These are phyloP conservation scores for Amanita brunnescens DNA, from an alignment of 768 basidiomycete species.

Conservation along the genomic window DNA sequence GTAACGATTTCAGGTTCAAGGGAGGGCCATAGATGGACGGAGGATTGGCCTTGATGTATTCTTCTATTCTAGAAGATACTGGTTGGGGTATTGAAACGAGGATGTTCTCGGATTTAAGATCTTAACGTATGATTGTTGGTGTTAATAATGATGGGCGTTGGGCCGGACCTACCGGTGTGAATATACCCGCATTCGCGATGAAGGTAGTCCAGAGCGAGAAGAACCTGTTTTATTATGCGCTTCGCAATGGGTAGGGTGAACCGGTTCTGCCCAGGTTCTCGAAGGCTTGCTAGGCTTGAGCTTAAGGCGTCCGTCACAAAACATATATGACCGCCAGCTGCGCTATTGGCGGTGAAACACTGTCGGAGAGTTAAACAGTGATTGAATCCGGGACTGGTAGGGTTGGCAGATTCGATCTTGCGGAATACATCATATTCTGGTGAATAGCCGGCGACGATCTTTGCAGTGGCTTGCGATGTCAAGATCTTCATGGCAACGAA, in stretches of 20 bases:
- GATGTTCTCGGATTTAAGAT: slow-evolving; percentile 6
- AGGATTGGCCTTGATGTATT: slow-evolving; percentile 1
- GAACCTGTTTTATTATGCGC: slow-evolving; percentile 12
- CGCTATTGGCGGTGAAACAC: slow-evolving; percentile 6
- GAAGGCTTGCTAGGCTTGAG: slow-evolving; percentile 7
- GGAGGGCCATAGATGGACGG: slow-evolving; percentile 5
- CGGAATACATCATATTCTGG: slow-evolving; percentile 9
- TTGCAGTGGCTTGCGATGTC: slow-evolving; percentile 2
- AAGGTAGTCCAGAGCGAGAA: slow-evolving; percentile 13
- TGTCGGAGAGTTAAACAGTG: slow-evolving; percentile 8
- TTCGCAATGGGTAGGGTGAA: slow-evolving; percentile 11
- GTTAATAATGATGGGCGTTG: background rate
- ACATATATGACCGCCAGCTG: background rate
- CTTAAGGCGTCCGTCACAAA: slow-evolving; percentile 7
- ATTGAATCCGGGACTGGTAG: slow-evolving; percentile 9
- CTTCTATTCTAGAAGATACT: slow-evolving; percentile 1
- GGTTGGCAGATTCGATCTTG: slow-evolving; percentile 8
- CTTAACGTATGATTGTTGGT: slow-evolving; percentile 4
- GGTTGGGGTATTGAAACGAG: slow-evolving; percentile 8
- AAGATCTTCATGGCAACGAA: slow-evolving; percentile 2
- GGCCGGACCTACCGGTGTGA: slow-evolving; percentile 4
- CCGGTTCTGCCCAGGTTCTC: slow-evolving; percentile 1
- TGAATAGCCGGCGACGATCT: slow-evolving; percentile 1
- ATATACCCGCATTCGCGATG: slow-evolving; percentile 13
- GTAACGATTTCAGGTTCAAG: slow-evolving; percentile 1